phyloP scores from a whole-genome alignment of 2,329 filamentous ascomycete genomes.

The Aspergillus amoenus region DNA sequence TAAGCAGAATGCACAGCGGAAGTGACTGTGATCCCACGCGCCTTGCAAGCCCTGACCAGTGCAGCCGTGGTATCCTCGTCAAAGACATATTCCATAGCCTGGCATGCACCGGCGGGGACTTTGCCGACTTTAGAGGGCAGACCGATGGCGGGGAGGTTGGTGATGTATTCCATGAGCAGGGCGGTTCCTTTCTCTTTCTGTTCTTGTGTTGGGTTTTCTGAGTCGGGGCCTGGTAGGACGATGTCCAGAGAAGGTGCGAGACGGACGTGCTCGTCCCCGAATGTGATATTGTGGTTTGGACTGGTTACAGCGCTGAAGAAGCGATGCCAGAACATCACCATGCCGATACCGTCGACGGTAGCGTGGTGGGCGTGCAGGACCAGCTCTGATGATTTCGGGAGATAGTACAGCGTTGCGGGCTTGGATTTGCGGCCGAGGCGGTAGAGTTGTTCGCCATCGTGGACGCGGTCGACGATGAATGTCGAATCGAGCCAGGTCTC shows the following conservation, averaged over 20 bases:
- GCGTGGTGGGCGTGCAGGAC: slow-evolving; percentile 4
- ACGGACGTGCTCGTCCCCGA: neutral
- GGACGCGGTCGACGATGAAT: neutral
- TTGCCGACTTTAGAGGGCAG: neutral
- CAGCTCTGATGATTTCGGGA: slow-evolving; percentile 1
- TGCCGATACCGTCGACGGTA: neutral
- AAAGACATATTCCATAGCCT: neutral
- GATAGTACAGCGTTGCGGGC: slow-evolving; percentile 3
- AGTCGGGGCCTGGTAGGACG: neutral
- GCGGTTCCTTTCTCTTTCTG: neutral
- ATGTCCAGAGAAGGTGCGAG: neutral
- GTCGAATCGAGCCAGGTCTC: neutral
- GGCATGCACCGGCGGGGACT: neutral
- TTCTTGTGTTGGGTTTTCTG: neutral
- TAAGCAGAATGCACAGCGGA: neutral
- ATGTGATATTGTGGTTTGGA: neutral
- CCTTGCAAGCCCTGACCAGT: neutral
- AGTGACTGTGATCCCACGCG: neutral
- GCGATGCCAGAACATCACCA: neutral
- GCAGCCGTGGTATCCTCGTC: neutral
- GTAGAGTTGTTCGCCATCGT: neutral
- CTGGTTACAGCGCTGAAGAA: neutral
- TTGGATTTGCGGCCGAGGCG: neutral
- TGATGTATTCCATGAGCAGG: neutral
- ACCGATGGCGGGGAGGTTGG: neutral